Percentiles rank a stretch among this genome's conserved stretches.
Conservation (phyloP, 257 asterid species). For the Cynanchum wilfordii region DNA sequence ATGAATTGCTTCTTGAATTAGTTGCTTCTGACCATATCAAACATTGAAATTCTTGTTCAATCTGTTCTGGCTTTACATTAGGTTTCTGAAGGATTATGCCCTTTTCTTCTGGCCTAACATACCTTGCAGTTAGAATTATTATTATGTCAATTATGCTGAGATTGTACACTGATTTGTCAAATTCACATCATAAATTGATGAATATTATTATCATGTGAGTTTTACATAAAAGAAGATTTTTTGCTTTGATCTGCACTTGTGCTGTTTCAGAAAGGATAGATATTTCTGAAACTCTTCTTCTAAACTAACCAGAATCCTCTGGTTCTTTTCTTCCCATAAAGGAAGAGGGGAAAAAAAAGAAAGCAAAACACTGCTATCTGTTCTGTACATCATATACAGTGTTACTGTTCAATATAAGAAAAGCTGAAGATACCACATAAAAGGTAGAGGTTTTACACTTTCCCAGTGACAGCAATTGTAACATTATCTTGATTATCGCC, state of each 20-base stretch:
- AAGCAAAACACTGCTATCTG: background rate
- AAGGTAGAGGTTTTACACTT: constrained; percentile 30
- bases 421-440: background rate
- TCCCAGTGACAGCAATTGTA: constrained; percentile 31
- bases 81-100: background rate
- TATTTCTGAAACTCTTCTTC: constrained; percentile 9
- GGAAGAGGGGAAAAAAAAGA: background rate
- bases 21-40: background rate
- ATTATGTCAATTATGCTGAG: background rate
- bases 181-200: background rate
- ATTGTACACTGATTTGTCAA: background rate
- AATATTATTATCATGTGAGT: constrained; percentile 15
- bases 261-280: background rate
- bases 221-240: background rate
- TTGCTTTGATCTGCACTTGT: background rate
- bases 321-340: background rate
- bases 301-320: background rate
- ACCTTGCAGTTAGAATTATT: background rate
- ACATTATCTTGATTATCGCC: constrained; percentile 27
- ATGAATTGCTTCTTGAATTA: background rate
- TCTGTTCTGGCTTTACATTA: background rate
- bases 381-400: constrained; percentile 13
- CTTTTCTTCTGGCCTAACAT: background rate
- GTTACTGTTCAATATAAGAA: constrained; percentile 18
- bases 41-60: background rate